These are phyloP conservation scores for Venturia nashicola DNA, from an alignment of 2,329 filamentous ascomycete species.

Conservation along the genomic window DNA sequence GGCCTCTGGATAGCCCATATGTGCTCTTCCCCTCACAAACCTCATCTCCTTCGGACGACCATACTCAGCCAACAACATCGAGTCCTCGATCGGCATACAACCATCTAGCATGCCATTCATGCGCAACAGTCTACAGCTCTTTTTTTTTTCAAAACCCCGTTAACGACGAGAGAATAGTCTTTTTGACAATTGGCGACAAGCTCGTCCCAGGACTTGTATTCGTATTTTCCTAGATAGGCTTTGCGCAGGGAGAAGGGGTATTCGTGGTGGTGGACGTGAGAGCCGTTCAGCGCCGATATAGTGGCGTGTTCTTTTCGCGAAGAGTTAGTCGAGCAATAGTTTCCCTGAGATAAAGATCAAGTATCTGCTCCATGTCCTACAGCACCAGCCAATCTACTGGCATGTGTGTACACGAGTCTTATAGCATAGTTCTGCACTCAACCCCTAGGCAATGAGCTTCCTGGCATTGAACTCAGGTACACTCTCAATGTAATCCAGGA, in stretches of 20 bases:
- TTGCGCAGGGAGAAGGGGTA: slow-evolving; percentile 45
- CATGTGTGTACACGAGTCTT: slow-evolving; percentile 56
- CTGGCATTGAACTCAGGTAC: slow-evolving; percentile 43
- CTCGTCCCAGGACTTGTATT: slow-evolving; percentile 43
- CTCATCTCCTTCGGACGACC: slow-evolving; percentile 51
- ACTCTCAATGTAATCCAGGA: slow-evolving; percentile 47
- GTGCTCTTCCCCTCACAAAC: slow-evolving; percentile 46
- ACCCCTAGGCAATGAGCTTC: slow-evolving; percentile 49
- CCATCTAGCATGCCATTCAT: slow-evolving; percentile 38
- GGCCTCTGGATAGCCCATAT: slow-evolving; percentile 56
- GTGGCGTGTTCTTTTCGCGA: slow-evolving; percentile 39
- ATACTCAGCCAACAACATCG: slow-evolving; percentile 50
- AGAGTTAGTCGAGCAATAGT: too few relatives aligned
- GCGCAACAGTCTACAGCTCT: slow-evolving; percentile 45
- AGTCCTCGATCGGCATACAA: slow-evolving; percentile 54
- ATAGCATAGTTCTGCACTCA: slow-evolving; percentile 57
- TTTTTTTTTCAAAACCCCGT: slow-evolving; percentile 42
- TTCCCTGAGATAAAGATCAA: too few relatives aligned
- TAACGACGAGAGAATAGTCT: slow-evolving; percentile 51
- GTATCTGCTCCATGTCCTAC: slow-evolving; percentile 47
- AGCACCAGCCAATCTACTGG: slow-evolving; percentile 37
- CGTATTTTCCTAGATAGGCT: slow-evolving; percentile 42
- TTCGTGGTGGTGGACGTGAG: slow-evolving; percentile 51
- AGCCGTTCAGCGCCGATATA: slow-evolving; percentile 51
- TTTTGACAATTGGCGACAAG: slow-evolving; percentile 43